Conservation (phyloP, 441 rosid species). For the Erodium trifolium region DNA sequence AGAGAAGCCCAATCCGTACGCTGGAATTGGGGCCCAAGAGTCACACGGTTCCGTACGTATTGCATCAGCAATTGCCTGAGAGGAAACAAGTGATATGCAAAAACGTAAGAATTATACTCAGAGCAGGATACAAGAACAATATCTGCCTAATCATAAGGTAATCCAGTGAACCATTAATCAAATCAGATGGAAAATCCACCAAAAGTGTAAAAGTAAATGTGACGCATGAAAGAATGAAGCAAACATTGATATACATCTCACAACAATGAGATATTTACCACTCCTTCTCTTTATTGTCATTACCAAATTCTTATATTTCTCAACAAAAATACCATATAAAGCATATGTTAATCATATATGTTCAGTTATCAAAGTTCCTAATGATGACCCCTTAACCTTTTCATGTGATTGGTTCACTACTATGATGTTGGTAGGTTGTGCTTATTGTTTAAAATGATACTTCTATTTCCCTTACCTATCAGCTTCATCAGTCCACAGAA, state of each 20-base stretch:
- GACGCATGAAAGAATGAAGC: slow-evolving; percentile 7
- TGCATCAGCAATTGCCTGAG: slow-evolving; percentile 76
- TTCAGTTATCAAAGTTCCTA: neutral
- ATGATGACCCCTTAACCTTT: neutral
- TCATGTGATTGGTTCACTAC: slow-evolving; percentile 1
- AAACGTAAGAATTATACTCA: neutral
- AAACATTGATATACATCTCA: neutral
- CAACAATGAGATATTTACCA: slow-evolving; percentile 7
- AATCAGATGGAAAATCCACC: slow-evolving; percentile 11
- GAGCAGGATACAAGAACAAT: neutral
- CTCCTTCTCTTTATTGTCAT: slow-evolving; percentile 8
- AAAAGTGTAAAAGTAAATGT: slow-evolving; percentile 10
- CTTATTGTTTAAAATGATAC: slow-evolving; percentile 7
- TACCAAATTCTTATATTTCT: slow-evolving; percentile 8
- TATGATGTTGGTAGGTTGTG: slow-evolving; percentile 11
- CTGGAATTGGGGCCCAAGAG: slow-evolving; percentile 73
- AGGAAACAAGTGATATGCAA: slow-evolving; percentile 10
- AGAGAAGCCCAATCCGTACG: slow-evolving; percentile 71
- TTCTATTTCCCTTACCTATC: slow-evolving; percentile 53
- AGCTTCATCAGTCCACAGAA: slow-evolving; percentile 77
- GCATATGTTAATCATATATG: neutral
- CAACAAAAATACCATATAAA: neutral
- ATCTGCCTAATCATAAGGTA: slow-evolving; percentile 11
- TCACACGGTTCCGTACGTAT: slow-evolving; percentile 67
- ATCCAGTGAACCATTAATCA: slow-evolving; percentile 12